These are phyloP conservation scores for Xylaria digitata DNA, from an alignment of 2,329 filamentous ascomycete genomes.

Conservation along the genomic window DNA sequence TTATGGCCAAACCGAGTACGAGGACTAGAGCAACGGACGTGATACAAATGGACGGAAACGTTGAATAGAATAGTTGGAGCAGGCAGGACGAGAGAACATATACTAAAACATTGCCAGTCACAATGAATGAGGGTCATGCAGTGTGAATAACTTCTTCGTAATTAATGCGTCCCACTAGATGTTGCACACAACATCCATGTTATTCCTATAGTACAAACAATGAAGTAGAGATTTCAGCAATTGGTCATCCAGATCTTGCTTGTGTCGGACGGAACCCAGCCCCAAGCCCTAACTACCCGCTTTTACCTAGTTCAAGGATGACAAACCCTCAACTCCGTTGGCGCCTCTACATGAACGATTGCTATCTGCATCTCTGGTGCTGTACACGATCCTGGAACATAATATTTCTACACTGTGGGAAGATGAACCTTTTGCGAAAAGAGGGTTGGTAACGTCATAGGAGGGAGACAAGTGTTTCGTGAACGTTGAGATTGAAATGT, in stretches of 20 bases:
- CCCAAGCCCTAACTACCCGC: constrained; percentile 33
- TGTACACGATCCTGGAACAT: constrained; percentile 30
- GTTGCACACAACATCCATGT: constrained; percentile 3
- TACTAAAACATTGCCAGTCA: background rate
- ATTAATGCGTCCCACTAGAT: constrained; percentile 10
- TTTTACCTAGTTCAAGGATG: constrained; percentile 36
- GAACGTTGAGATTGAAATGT: constrained; percentile 15
- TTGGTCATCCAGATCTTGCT: constrained; percentile 21
- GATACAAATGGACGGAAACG: background rate
- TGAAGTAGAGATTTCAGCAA: constrained; percentile 45
- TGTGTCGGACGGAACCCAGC: constrained; percentile 23
- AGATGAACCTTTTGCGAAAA: constrained; percentile 14
- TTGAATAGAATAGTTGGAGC: background rate
- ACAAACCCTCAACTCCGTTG: constrained; percentile 42
- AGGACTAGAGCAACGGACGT: background rate
- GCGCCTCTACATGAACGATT: constrained; percentile 34
- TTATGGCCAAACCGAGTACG: background rate
- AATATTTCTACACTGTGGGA: constrained; percentile 29
- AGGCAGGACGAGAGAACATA: background rate
- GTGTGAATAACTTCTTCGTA: constrained; percentile 15
- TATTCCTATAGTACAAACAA: constrained; percentile 42
- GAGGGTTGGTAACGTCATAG: constrained; percentile 8
- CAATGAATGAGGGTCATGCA: background rate
- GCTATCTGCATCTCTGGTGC: constrained; percentile 26
- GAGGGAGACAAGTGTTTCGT: constrained; percentile 18